Conservation (phyloP, 768 basidiomycete species). For the Clitopilus passeckerianus region DNA sequence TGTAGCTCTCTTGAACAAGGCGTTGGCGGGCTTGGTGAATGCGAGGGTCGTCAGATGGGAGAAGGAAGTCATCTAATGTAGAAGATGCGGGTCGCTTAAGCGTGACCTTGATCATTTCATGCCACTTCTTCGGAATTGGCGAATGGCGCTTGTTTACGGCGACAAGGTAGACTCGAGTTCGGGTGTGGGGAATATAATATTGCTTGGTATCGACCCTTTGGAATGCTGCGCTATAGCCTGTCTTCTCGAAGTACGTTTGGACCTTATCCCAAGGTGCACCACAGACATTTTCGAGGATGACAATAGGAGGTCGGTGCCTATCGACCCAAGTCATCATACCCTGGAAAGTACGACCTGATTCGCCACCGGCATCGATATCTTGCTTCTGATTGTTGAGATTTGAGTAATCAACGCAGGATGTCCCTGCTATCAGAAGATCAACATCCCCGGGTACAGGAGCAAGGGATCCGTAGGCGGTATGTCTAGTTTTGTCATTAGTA, state of each 20-base stretch:
- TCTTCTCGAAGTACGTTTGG: conserved; percentile 66
- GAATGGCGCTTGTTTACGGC: conserved; percentile 67
- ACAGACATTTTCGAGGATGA: conserved; percentile 93
- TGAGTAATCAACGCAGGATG: conserved; percentile 97
- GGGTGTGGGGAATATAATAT: conserved; percentile 93
- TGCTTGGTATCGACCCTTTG: conserved; percentile 79
- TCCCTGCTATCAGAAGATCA: conserved; percentile 88
- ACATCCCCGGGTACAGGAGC: conserved; percentile 86
- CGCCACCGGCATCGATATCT: conserved; percentile 83
- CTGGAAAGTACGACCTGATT: conserved; percentile 89
- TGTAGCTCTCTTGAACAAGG: conserved; percentile 65
- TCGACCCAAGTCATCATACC: conserved; percentile 94
- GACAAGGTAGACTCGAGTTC: conserved; percentile 84
- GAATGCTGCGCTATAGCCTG: conserved; percentile 69
- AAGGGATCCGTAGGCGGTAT: conserved; percentile 88
- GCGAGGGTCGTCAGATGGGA: conserved; percentile 86
- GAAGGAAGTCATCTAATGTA: conserved; percentile 87
- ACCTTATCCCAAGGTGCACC: conserved; percentile 83
- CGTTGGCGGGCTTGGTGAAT: conserved; percentile 87
- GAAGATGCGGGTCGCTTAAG: conserved; percentile 83
- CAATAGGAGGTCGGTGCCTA: conserved; percentile 83
- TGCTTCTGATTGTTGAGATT: conserved; percentile 92
- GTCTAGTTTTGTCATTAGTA: conserved; percentile 36
- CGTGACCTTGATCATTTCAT: conserved; percentile 47
- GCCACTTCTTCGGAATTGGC: conserved; percentile 66